Evolutionary conservation across 805 yeast genomes (phyloP).

Genomic region (Spathaspora arborariae): DNA sequence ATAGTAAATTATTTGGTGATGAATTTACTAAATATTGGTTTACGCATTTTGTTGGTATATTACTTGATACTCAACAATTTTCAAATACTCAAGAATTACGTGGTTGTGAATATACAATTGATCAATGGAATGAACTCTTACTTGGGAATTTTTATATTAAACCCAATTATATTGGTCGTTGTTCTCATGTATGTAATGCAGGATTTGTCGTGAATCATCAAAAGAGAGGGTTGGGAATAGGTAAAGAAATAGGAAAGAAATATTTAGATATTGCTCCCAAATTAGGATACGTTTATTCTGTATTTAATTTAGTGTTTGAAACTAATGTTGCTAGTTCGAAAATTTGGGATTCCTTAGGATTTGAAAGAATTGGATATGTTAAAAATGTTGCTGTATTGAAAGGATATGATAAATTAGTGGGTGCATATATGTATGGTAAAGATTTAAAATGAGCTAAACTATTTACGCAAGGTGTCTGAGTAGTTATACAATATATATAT

Average conservation of each 20-base stretch:
- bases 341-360: constrained; percentile 84
- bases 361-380: constrained; percentile 71
- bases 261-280: constrained; percentile 72
- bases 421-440: constrained; percentile 77
- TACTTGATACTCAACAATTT: constrained; percentile 40
- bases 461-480: too few relatives aligned
- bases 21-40: constrained; percentile 69
- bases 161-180: constrained; percentile 83
- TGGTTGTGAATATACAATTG: constrained; percentile 33
- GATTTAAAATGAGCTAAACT: constrained; percentile 29
- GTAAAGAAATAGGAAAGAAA: constrained; percentile 61
- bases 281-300: constrained; percentile 77
- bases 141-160: constrained; percentile 78
- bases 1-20: constrained; percentile 34
- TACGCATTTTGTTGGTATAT: constrained; percentile 58
- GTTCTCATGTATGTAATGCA: constrained; percentile 84
- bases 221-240: constrained; percentile 66
- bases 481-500: neutral
- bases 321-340: constrained; percentile 70
- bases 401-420: constrained; percentile 58
- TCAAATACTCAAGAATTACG: constrained; percentile 9
- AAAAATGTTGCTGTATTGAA: constrained; percentile 72
- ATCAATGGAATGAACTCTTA: constrained; percentile 44
- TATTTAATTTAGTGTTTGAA: constrained; percentile 83
- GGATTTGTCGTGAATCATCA: constrained; percentile 69